phyloP scores from a whole-genome alignment of 371 early-diverging fungal species.

The Mortierella sp. region DNA sequence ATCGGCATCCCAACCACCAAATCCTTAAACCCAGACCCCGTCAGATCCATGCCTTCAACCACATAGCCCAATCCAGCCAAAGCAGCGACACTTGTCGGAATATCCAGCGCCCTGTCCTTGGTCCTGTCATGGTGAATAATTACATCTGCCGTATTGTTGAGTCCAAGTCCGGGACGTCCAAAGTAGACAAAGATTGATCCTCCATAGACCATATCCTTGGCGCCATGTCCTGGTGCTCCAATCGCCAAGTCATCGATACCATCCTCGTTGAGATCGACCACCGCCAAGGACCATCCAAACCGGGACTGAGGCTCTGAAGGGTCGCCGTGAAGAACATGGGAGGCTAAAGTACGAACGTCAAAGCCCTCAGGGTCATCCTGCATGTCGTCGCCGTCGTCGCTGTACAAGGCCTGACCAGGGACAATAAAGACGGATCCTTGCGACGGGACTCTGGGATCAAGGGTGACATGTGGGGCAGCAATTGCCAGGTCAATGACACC shows the following conservation, averaged over 20 bases:
- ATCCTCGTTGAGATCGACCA: conserved; percentile 87
- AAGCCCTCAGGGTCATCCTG: conserved; percentile 2
- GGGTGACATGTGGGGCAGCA: conserved; percentile 75
- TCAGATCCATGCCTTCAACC: conserved; percentile 73
- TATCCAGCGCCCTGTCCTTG: conserved; percentile 22
- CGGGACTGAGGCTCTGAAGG: conserved; percentile 61
- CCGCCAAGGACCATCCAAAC: conserved; percentile 85
- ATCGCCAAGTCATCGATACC: conserved; percentile 91
- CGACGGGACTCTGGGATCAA: conserved; percentile 43
- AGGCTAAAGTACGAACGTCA: conserved; percentile 60
- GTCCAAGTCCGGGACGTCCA: conserved; percentile 68
- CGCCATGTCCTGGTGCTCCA: conserved; percentile 73
- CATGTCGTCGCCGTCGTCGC: conserved; percentile 15
- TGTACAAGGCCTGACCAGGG: conserved; percentile 32
- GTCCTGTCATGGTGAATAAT: conserved; percentile 57
- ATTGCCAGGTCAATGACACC: conserved; percentile 75
- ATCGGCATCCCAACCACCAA: conserved; percentile 82
- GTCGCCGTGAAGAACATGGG: conserved; percentile 50
- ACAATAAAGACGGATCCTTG: conserved; percentile 80
- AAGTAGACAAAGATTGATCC: conserved; percentile 82
- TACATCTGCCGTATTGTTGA: conserved; percentile 61
- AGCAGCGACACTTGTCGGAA: conserved; percentile 26
- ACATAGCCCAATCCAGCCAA: conserved; percentile 68
- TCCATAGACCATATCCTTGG: conserved; percentile 47
- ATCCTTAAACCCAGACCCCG: conserved; percentile 77